Evolutionary conservation across 164 flowering plant genomes (phyloP), one percentile per base, ranked within the genome.

Genomic region (Nelumbo lutea): DNA sequence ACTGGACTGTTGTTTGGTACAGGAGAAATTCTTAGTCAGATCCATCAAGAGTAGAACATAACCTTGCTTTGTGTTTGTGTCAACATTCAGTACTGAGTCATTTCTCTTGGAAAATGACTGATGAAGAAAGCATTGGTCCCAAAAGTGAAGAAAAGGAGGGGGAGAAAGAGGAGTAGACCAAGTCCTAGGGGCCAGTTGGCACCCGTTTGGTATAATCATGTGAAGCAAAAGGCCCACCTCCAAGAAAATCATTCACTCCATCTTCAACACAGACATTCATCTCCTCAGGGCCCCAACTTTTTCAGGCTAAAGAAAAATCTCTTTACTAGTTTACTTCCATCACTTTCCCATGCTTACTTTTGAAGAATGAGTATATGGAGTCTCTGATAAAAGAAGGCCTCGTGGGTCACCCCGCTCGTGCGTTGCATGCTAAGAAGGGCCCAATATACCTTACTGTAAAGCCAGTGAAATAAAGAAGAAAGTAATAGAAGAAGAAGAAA

Each of bases 321-420:
- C 27, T 27, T 27, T 27, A 27, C 27, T 27, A 27, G 27, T 59
- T 63, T n/a, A 2, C 9, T 44, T 9, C 13, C 38, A 39, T n/a
- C 39, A 13, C 39, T 8, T 52, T 13, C 42, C 15, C 44, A 63
- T 46, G 15, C 38, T 47, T 45, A 55, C 6, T 43, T 53, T 56
- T 53, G 15, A 64, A 46, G 60, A 45, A 9, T 2, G 14, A 3
- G 11, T 38, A 51, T 15, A 42, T n/a, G 61, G 50, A 67, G 15
- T 63, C 57, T 61, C 15, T 48, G 27, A 44, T 40, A 63, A 61
- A 56, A 42, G 43, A 43, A 10, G 7, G 46, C 39, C 6, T 43
- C 58, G 74, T 73, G 69, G 76, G 73, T 45, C 74, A 70, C 57
- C 61, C 74, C 76, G 79, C 76, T 73, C 79, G 77, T 77, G 80